Conservation (phyloP, 2,329 filamentous ascomycete genomes). For the Orbilia javanica region DNA sequence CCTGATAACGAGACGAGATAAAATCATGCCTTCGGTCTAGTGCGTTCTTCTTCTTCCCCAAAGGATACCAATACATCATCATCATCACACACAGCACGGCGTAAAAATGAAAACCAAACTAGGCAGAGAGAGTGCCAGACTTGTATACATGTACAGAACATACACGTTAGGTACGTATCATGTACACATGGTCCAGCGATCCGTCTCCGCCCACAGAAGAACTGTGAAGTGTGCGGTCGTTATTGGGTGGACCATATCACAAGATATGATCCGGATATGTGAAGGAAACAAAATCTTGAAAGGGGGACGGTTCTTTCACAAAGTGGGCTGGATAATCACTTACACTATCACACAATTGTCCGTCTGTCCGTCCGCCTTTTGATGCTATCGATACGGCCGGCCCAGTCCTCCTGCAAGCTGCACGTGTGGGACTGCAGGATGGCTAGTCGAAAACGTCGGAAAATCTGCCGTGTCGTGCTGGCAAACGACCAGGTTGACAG, state of each 20-base stretch:
- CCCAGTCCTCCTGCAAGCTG: conserved; percentile 43
- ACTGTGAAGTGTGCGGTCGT: conserved; percentile 38
- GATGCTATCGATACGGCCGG: conserved; percentile 34
- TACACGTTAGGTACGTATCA: conserved; percentile 18
- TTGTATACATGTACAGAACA: conserved; percentile 11
- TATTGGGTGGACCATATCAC: conserved; percentile 33
- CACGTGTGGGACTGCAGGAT: conserved; percentile 58
- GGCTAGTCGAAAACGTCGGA: conserved; percentile 49
- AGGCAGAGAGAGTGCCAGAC: conserved; percentile 15
- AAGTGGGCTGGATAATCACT: conserved; percentile 24
- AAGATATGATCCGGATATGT: conserved; percentile 7
- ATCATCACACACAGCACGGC: neutral
- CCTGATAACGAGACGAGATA: conserved; percentile 46
- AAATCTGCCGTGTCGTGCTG: conserved; percentile 58
- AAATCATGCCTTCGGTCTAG: conserved; percentile 3
- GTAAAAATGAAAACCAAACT: neutral
- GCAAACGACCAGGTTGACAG: conserved; percentile 55
- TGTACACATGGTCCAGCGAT: neutral
- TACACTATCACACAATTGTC: conserved; percentile 24
- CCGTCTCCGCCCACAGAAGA: neutral
- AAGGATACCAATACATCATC: neutral
- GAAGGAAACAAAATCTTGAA: conserved; percentile 12
- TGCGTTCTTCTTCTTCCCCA: neutral
- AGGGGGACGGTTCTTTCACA: conserved; percentile 33
- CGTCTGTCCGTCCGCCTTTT: conserved; percentile 8